Base-by-base conservation (phyloP, 1,139 yeast species). In the Candida pseudoviswanathii region DNA sequence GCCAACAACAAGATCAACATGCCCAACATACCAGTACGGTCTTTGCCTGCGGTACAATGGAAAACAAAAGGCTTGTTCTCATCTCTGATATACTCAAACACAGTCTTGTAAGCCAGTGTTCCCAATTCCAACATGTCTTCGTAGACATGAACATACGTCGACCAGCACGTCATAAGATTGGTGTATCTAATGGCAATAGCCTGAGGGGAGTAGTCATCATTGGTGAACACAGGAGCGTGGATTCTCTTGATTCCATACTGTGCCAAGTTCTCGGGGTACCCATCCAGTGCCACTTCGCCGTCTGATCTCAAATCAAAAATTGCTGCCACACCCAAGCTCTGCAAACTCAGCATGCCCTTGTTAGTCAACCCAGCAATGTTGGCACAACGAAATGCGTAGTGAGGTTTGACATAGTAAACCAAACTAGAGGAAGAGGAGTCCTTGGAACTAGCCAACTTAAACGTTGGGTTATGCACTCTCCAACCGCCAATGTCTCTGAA, bases 1-100 rank as follows among this genome's bases (percentile, higher is more conserved):
- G 80, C 71, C 26, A 89, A 66, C 27, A 82, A 67, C 43, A 89
- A 70, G 2, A 89, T 70, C 49, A 89, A 66, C 82, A 89, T 88
- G 3, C 85, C 80, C 54, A 87, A 64, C 10, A 89, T 73, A 0
- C 96, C 96, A 0, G 96, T 89, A 45, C 96, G 77, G 63, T 90
- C 96, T 63, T 89, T 89, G 2, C 96, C 96, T 0, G 95, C 95
- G 2, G 92, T 82, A 65, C 96, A 89, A 62, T 88, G 95, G 63
- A 85, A 81, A 5, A 86, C 68, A 53, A 88, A 70, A 2, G 83
- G 81, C 25, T 54, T 54, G 38, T 62, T 60, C 11, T 72, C 71
- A 54, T 85, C 88, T 42, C 84, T 71, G 41, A 89, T 71, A 58
- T 71, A 79, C 45, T 68, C 66, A 56, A 86, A 82, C 31, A 86